Base-by-base conservation (phyloP, 768 basidiomycete species). In the Podaxis sp. region DNA sequence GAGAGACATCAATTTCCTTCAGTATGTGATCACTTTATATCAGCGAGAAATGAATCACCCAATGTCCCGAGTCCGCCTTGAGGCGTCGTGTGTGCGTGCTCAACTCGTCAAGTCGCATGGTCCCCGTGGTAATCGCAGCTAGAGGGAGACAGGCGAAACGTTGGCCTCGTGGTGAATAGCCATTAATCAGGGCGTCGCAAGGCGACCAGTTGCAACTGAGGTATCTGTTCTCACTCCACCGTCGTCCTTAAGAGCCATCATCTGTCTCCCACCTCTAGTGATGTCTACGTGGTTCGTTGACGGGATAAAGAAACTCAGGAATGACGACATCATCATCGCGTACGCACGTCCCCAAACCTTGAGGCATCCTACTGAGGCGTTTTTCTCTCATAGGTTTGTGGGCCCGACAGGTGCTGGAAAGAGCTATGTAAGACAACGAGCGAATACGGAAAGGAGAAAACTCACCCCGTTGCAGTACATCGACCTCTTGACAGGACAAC, bases 211-310 rank as follows among this genome's bases (percentile, higher is more conserved):
- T 12, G 39, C 54, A 55, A 36, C 19, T 22, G n/a, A 55, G 38
- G 33, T 24, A 57, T 28, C 39, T 15, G 30, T 36, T 42, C 17
- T 22, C 49, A 36, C 30, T 51, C 39, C 26, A 42, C 59, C 28
- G 15, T 28, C 39, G 15, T 28, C 6, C 52, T 9, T 15, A 26
- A 22, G 8, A 52, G 40, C 40, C 40, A 26, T 19, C 56, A 12
- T 22, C 56, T 3, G 24, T 44, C 22, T 39, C n/a, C 38, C 40
- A 13, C 40, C 24, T 12, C 39, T 4, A 3, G 38, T 40, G 19
- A 61, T 61, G 59, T 61, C 52, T 24, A 61, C 59, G 8, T 61
- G 59, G 59, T 61, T 61, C 26, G 59, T 61, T 17, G 52, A 53
- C 19, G 52, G 59, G 0, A 61, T 61, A 28, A 61, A 61, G 28